phyloP scores from a whole-genome alignment of 2,329 filamentous ascomycete species.

The Chalaropsis thielavioides region DNA sequence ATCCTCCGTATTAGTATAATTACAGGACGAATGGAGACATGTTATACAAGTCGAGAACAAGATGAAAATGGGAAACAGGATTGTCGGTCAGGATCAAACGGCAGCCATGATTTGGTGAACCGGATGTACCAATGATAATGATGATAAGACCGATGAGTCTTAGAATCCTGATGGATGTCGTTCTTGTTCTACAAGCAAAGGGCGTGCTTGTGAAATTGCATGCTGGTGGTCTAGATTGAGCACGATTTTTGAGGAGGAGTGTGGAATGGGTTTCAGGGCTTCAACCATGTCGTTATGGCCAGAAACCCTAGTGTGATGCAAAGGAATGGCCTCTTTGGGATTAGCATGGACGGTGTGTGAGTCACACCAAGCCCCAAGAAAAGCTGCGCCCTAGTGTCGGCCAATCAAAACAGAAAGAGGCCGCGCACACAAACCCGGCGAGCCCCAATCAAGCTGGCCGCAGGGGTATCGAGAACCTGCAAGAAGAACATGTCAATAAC shows the following conservation, averaged over 20 bases:
- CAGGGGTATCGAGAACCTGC: neutral
- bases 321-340: neutral
- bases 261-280: neutral
- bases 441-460: neutral
- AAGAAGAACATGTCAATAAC: neutral
- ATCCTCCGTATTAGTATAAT: neutral
- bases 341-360: constrained; percentile 5
- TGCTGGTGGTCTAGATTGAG: neutral
- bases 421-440: neutral
- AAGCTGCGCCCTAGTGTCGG: neutral
- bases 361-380: constrained; percentile 7
- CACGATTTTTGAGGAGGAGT: neutral
- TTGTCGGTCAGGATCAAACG: too few species aligned
- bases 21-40: neutral
- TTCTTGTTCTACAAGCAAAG: neutral
- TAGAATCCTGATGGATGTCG: neutral
- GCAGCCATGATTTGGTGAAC: too few species aligned
- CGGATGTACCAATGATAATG: neutral
- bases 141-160: neutral
- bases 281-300: neutral
- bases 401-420: neutral
- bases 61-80: too few species aligned
- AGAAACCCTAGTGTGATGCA: neutral
- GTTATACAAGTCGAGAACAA: neutral
- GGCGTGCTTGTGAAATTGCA: neutral